Base-by-base conservation (phyloP, 1,139 yeast genomes). In the Yamadazyma triangularis region DNA sequence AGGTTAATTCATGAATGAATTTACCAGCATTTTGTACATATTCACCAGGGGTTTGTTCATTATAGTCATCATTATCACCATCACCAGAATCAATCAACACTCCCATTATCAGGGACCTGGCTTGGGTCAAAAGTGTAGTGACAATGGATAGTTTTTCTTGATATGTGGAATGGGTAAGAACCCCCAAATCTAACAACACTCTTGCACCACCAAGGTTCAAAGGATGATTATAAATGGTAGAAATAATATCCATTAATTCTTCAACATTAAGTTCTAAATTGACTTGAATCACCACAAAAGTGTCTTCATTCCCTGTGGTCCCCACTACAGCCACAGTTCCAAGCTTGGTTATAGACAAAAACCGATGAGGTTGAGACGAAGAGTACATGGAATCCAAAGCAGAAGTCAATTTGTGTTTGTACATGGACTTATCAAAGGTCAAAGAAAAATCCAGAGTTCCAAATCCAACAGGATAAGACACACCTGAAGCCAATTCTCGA, bases 301-400 rank as follows among this genome's bases (percentile, higher is more conserved):
- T 64, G 29, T 70, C 74, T 8, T 48, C 47, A 40, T 70, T 70
- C 2, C 76, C 76, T 2, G 51, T 45, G 1, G 75, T 68, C 9
- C 70, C 70, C 16, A 66, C 65, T 10, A 64, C 67, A 0, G 72
- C 64, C 4, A 63, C 72, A 1, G 61, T 58, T 4, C 76, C 76
- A 21, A 53, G 40, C 39, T 68, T 67, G 25, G 69, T 61, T 9
- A 69, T 56, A 0, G 71, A 64, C 20, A 70, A 48, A 38, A 65
- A 70, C 34, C 60, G 64, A 45, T 70, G 76, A 4, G 58, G 60
- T 29, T 58, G 59, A 10, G 56, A 40, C 4, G 68, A 48, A 4
- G 74, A 64, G 39, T 45, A 51, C 50, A 68, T 58, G 1, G 75
- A 64, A 40, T 69, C 72, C 32, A 59, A 42, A 4, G 64, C 66